Base-by-base conservation (phyloP, 2,329 filamentous ascomycete genomes). In the Sclerotinia nivalis region DNA sequence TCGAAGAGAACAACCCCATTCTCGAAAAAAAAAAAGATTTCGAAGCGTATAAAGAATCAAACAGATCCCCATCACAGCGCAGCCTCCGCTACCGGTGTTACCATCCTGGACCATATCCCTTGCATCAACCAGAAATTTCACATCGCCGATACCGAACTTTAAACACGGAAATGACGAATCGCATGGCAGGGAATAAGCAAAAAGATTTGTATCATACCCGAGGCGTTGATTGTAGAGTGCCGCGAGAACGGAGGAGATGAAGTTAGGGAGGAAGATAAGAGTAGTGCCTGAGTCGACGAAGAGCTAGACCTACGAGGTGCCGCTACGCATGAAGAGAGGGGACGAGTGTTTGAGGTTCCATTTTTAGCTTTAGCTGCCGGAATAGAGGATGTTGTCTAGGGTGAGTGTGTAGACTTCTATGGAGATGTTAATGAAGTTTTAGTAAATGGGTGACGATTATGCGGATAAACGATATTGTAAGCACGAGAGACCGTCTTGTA, bases 1-100 rank as follows among this genome's bases (percentile, higher is more conserved):
- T 85, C 82, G 73, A 84, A 84, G 0, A 85, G 83, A 0, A 82
- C 81, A 65, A 86, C 75, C 2, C 84, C 83, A 68, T 84, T 86
- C 75, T 85, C 82, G 71, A 87, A 75, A 69, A 87, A 9, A 81
- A 80, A 43, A 12, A 43, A 43, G 40, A 47, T 83, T 81, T 0
- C 85, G 84, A 45, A 87, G 75, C 34, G 86, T 82, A 70, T 83
- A 85, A 9, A 84, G 13, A 83, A 5, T n/a, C 31, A 25, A 64
- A 43, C 4, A 22, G 18, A 37, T 10, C 83, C 82, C 70, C 60
- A 64, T 70, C 56, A 31, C 66, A 1, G 68, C 61, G 47, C 72
- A 74, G 1, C 43, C 54, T 12, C 68, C 67, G 1, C 18, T 56
- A 10, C 60, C 62, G 20, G 62, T 60, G 3, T 45, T 56, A 7